A percentile compares a stretch with the other conserved stretches of the same genome.
Conservation (phyloP, 2,329 filamentous ascomycete genomes). For the Cladosporium sp. region DNA sequence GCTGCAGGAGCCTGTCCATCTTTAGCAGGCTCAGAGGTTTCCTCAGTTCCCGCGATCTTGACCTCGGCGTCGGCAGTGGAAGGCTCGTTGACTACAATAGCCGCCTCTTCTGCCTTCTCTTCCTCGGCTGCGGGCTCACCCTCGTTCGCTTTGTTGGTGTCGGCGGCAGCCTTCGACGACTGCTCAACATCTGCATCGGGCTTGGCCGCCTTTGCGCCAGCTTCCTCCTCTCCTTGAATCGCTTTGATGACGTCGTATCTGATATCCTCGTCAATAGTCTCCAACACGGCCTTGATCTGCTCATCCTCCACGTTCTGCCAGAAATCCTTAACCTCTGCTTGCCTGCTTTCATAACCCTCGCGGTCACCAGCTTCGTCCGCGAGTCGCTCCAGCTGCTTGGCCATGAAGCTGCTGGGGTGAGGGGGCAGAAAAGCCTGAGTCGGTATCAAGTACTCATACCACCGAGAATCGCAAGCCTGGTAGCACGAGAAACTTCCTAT, state of each 20-base stretch:
- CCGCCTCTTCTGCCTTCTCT: conserved; percentile 5
- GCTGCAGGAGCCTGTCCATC: conserved; percentile 3
- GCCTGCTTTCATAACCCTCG: conserved; percentile 60
- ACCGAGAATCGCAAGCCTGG: conserved; percentile 86
- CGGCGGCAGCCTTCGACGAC: conserved; percentile 18
- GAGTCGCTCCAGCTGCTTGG: conserved; percentile 71
- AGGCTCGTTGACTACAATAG: conserved; percentile 10
- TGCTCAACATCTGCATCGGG: conserved; percentile 30
- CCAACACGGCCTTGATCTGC: conserved; percentile 64
- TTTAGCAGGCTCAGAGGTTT: conserved; percentile 7
- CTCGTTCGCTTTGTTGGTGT: conserved; percentile 18
- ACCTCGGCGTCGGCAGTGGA: neutral
- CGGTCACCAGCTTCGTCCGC: conserved; percentile 67
- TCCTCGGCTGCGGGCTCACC: neutral
- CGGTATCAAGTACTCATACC: conserved; percentile 96
- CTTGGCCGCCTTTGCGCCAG: conserved; percentile 24
- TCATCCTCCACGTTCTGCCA: conserved; percentile 80
- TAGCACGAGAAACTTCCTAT: conserved; percentile 93
- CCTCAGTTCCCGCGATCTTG: neutral
- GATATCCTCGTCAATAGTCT: conserved; percentile 56
- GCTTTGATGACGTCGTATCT: conserved; percentile 57
- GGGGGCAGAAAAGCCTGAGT: conserved; percentile 89
- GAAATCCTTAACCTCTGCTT: conserved; percentile 72
- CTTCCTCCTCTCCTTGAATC: conserved; percentile 43
- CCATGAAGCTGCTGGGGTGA: conserved; percentile 79